Base-by-base conservation (phyloP, 2,329 filamentous ascomycete species). In the Aspergillus pseudonomiae region DNA sequence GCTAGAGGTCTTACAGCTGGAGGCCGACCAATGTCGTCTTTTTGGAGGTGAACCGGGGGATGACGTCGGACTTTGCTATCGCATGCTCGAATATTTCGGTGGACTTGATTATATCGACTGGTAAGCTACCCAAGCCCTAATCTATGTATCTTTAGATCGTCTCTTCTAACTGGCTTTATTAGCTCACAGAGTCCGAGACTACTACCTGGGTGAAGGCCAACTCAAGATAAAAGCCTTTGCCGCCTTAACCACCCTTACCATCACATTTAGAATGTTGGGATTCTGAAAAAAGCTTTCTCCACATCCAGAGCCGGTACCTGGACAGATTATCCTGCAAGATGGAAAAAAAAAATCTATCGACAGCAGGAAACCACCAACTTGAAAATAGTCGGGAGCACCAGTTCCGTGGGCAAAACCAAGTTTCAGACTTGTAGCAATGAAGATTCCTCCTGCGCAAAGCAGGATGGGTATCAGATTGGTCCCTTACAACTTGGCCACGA, bases 11-110 rank as follows among this genome's bases (percentile, higher is more conserved):
- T 65, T 70, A 53, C 68, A 68, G 59, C 61, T 80, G 55, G 76
- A 81, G 67, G 74, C 70, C 43, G 78, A 82, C 60, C 80, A 79
- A 65, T 80, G 71, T 69, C 80, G 81, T 61, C 73, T 82, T 4
- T 82, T 81, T 66, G 80, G 80, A 30, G 80, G 79, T 14, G 79
- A 80, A 66, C 77, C 79, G 19, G 79, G 78, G 36, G 80, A 81
- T 63, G 79, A 81, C 64, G 69, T 77, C 64, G 74, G 67, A 61
- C 75, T 84, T 50, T 83, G 81, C 70, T 79, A 79, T 68, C 78
- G 78, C 61, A 84, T 84, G 82, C 74, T 82, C 64, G 81, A 83
- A 67, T 82, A 80, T 61, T 83, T 83, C 63, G 80, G 75, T 68
- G 79, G 79, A 60, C 77, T 84, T 68, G 81, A 83, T 66, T 84